Evolutionary conservation across 345 rosid genomes (phyloP).

Genomic region (Carallia pectinifolia): DNA sequence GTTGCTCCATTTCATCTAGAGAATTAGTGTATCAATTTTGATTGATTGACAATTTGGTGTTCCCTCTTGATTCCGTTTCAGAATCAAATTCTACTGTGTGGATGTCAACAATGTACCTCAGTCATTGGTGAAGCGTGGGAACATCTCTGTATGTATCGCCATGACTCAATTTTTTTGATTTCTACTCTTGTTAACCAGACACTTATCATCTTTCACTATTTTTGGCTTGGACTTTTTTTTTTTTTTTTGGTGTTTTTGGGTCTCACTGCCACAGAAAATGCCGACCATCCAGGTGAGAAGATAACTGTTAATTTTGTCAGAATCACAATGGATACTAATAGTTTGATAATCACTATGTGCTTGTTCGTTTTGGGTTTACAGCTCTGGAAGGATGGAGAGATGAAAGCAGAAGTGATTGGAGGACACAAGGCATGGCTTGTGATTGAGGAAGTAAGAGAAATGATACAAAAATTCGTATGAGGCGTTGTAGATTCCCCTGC

Average conservation of each 20-base stretch:
- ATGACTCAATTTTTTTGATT: neutral
- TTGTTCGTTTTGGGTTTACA: constrained; percentile 19
- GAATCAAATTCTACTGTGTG: constrained; percentile 72
- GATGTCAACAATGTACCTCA: constrained; percentile 88
- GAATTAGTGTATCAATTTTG: neutral
- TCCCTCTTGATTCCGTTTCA: constrained; percentile 10
- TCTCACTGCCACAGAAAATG: constrained; percentile 64
- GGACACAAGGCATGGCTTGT: constrained; percentile 98
- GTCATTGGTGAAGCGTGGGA: constrained; percentile 77
- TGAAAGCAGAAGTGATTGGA: constrained; percentile 91
- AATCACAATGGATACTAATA: neutral
- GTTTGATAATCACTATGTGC: neutral
- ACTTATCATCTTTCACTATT: neutral
- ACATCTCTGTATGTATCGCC: constrained; percentile 54
- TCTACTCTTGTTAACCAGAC: neutral
- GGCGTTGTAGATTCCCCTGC: too few species aligned
- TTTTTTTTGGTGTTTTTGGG: neutral
- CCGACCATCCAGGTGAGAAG: constrained; percentile 79
- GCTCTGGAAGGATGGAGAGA: constrained; percentile 86
- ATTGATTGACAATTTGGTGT: neutral
- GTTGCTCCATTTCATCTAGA: too few species aligned
- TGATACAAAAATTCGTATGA: constrained; percentile 60
- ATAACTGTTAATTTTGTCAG: too few species aligned
- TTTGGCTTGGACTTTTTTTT: neutral
- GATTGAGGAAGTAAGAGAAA: constrained; percentile 71